Evolutionary conservation across 2,329 filamentous ascomycete species (phyloP), one percentile per base, ranked within the genome.

Genomic region (Ambrosiella beaveri): DNA sequence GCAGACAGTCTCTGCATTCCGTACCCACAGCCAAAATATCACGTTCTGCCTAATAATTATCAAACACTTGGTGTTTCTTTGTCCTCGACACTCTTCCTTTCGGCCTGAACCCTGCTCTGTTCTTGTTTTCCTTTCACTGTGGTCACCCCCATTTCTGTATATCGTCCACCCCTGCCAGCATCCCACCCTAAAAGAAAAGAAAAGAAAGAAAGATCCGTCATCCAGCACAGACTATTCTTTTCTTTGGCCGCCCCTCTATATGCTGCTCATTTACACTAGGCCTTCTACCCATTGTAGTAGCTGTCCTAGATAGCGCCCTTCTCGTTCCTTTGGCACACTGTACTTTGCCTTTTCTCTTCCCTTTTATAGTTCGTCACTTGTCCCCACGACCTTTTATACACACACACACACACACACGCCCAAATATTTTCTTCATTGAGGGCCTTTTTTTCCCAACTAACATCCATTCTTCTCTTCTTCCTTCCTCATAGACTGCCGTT

Each of bases 401-500:
- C 4, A 11, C 40, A 41, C n/a, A 47, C 5, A 47, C n/a, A 47
- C 11, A n/a, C n/a, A 17, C 11, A 13, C 44, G 3, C 44, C 5
- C 44, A 17, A 11, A 19, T 51, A 9, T 51, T 27, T 51, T 35
- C 47, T n/a, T 36, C 17, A 11, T 51, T 36, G 6, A 35, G 47
- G 19, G 27, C 17, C 17, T n/a, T 51, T n/a, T 51, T 15, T 11
- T 51, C 3, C 27, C 27, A 27, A 27, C 27, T 27, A 27, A 27
- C 27, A 35, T 35, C 11, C 8, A 35, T 27, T 35, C 2, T 11
- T 51, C 12, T 51, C 36, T 36, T 35, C 36, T 41, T 37, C 38
- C 19, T 19, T 52, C 13, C 44, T 52, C n/a, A 15, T 51, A 51
- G 44, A 17, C 7, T 17, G 12, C 52, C 67, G 68, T 13, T 71